phyloP scores from a whole-genome alignment of 2,329 filamentous ascomycete species.

The Cladosporium sp. region DNA sequence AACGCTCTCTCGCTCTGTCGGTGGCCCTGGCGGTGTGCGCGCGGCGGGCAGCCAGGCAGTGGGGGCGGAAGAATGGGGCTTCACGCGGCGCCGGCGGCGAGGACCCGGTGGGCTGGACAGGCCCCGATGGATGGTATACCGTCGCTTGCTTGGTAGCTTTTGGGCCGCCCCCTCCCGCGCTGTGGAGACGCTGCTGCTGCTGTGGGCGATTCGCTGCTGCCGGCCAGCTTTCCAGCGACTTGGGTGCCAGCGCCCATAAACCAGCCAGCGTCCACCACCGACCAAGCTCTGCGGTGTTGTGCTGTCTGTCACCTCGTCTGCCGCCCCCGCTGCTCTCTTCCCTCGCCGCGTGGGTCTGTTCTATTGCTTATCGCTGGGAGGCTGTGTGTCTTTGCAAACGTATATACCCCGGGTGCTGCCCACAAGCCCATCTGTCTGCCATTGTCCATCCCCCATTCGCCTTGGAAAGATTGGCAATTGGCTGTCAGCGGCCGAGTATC shows the following conservation, averaged over 20 bases:
- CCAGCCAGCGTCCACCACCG: slow-evolving; percentile 7
- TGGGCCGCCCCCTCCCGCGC: slow-evolving; percentile 6
- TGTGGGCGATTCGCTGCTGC: slow-evolving; percentile 8
- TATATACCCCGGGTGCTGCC: background rate
- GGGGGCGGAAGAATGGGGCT: background rate
- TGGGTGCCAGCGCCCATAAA: slow-evolving; percentile 3
- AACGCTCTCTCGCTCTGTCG: background rate
- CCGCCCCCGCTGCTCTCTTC: background rate
- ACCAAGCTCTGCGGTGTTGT: background rate
- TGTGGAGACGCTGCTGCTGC: slow-evolving; percentile 5
- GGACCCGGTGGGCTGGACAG: background rate
- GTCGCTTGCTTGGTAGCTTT: too few relatives aligned
- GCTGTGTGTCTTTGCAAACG: background rate
- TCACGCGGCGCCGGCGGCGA: background rate
- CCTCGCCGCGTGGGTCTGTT: background rate
- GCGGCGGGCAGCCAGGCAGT: background rate
- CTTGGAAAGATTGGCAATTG: background rate
- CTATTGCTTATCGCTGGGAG: slow-evolving; percentile 2
- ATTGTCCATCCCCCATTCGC: background rate
- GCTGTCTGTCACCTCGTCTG: slow-evolving; percentile 1
- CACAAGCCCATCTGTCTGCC: background rate
- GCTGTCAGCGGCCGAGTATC: too few relatives aligned
- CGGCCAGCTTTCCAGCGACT: slow-evolving; percentile 6
- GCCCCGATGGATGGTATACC: background rate
- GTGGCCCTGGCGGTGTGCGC: background rate